These are phyloP conservation scores for Boletus rex-veris DNA, from an alignment of 768 basidiomycete genomes.

Conservation along the genomic window DNA sequence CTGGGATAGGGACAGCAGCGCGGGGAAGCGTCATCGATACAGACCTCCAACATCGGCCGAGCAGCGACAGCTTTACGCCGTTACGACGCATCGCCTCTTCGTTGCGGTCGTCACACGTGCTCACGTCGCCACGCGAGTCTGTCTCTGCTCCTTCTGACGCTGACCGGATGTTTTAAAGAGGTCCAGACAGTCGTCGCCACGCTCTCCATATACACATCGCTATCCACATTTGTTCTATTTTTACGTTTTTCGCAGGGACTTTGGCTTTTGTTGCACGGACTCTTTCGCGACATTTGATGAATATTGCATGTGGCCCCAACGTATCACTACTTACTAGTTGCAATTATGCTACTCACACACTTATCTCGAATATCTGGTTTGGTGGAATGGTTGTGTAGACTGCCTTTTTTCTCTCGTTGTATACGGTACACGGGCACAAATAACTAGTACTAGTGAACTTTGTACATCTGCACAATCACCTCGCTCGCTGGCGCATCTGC, in stretches of 20 bases:
- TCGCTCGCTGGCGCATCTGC: constrained; percentile 34
- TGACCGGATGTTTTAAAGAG: not conserved
- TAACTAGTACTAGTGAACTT: constrained; percentile 50
- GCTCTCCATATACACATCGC: not conserved
- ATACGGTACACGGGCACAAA: not conserved
- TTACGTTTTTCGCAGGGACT: not conserved
- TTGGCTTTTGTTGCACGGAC: not conserved
- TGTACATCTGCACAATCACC: constrained; percentile 73
- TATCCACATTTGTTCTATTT: not conserved
- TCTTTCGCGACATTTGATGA: not conserved
- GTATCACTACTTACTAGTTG: constrained; percentile 8
- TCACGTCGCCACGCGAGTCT: not conserved
- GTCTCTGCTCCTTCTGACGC: not conserved
- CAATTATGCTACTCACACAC: constrained; percentile 3
- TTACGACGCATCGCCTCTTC: constrained; percentile 2
- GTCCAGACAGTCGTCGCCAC: too few relatives aligned
- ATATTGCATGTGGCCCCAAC: constrained; percentile 5
- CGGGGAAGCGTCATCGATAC: constrained; percentile 30
- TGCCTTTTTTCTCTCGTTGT: not conserved
- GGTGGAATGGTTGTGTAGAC: not conserved
- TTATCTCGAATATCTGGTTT: not conserved
- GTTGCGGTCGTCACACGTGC: constrained; percentile 3
- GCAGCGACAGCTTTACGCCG: constrained; percentile 11
- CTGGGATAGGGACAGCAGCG: constrained; percentile 44
- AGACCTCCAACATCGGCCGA: constrained; percentile 8